Evolutionary conservation across 139 green algal genomes (phyloP).

Genomic region (Chlorella sorokiniana): DNA sequence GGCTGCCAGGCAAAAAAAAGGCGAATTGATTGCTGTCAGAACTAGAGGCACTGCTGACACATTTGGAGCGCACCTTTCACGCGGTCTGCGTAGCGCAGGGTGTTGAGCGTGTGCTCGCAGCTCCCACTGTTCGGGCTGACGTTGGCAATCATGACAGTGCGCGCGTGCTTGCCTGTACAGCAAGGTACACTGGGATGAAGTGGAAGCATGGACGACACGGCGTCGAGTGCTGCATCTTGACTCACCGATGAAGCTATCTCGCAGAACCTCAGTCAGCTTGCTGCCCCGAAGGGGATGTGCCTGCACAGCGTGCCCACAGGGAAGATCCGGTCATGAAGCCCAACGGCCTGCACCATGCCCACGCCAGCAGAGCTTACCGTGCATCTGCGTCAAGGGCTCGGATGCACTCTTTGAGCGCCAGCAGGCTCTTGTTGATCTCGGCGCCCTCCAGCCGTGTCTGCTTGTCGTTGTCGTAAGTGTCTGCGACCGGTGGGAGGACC

Average conservation of each 20-base stretch:
- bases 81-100: constrained; percentile 95
- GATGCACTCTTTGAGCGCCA: constrained; percentile 97
- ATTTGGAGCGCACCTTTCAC: constrained; percentile 73
- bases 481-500: no score
- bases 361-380: not conserved
- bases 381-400: constrained; percentile 89
- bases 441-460: constrained; percentile 89
- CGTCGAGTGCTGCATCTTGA: not conserved
- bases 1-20: not conserved
- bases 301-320: not conserved
- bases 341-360: not conserved
- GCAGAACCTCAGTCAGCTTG: constrained; percentile 88
- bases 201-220: not conserved
- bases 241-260: constrained; percentile 56
- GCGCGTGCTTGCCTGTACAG: constrained; percentile 61
- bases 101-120: constrained; percentile 99
- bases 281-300: constrained; percentile 96
- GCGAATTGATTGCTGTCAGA: not conserved
- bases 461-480: constrained; percentile 96
- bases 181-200: not conserved
- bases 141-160: constrained; percentile 99
- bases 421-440: constrained; percentile 98
- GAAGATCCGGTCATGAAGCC: not conserved
- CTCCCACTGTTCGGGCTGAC: constrained; percentile 84
- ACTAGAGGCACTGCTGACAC: no score